A percentile compares a stretch with the other conserved stretches of the same genome.
Conservation (phyloP, 352 stramenopile genomes). For the Phytophthora gonapodyides region DNA sequence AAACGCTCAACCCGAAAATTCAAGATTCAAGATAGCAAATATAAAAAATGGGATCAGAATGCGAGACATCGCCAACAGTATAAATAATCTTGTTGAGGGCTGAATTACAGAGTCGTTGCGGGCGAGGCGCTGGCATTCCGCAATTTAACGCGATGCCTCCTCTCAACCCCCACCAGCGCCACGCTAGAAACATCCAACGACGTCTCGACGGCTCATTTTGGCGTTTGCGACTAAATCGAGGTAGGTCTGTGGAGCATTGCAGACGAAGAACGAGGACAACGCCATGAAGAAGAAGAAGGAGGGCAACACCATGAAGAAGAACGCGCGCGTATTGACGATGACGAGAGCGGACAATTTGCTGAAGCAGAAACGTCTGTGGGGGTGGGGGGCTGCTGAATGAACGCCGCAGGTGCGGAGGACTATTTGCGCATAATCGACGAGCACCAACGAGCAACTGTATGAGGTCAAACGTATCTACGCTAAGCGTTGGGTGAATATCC, state of each 20-base stretch:
- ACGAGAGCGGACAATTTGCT: no score
- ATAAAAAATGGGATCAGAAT: no score
- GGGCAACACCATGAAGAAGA: no score
- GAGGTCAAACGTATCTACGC: constrained; percentile 2
- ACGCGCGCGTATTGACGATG: no score
- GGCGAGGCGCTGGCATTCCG: no score
- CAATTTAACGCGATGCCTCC: not conserved
- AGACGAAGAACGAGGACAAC: not conserved
- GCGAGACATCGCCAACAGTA: no score
- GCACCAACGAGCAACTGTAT: not conserved
- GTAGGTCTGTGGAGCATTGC: not conserved
- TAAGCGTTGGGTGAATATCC: constrained; percentile 6
- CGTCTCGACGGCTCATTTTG: constrained; percentile 3
- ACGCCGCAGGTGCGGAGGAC: not conserved
- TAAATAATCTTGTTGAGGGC: no score
- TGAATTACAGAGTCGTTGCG: no score
- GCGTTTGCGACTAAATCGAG: not conserved
- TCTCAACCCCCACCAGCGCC: not conserved
- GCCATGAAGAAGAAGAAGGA: not conserved
- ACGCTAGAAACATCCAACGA: not conserved
- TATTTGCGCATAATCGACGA: not conserved
- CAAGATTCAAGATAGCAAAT: no score
- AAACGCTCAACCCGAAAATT: no score
- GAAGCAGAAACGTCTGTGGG: not conserved
- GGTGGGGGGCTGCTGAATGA: not conserved